Base-by-base conservation (phyloP, 805 yeast genomes). In the Metschnikowia kofuensis region DNA sequence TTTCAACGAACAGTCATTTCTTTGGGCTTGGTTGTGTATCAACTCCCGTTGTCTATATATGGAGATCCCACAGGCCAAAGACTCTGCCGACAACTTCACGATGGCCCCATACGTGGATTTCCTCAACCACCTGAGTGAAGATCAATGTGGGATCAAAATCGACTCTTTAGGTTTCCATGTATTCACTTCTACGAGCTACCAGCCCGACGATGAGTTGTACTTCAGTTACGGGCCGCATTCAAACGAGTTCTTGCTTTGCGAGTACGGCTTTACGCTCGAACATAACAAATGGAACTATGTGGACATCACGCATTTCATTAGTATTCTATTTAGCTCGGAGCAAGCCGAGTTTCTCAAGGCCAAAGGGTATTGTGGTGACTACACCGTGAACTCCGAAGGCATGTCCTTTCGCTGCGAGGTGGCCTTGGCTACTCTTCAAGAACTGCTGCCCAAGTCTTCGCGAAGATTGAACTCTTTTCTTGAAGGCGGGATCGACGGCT, bases 41-140 rank as follows among this genome's bases (percentile, higher is more conserved):
- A 92, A 94, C 63, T 85, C 97, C 1, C 83, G 99, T 68, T 92
- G 98, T 64, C 71, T 92, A 6, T 91, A 89, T 63, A 83, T 85
- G 84, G 76, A 78, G 3, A 66, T 88, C 1, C 83, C 87, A 1
- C 74, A 77, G 41, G 75, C 77, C 34, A 75, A 77, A 48, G 68
- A 72, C 14, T 61, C 62, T 2, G 78, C 70, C 27, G 89, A 85
- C 55, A 85, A 87, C 63, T 84, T 92, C 70, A 89, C 98, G 1
- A 70, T 92, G 80, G 97, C 92, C 0, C 99, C 99, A 0, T 84
- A 74, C 53, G 90, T 91, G 26, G 99, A 92, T 68, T 87, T 88
- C 63, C 69, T 92, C 44, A 94, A 92, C 66, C 98, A 92, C 65
- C 72, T 68, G 29, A 57, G 70, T 35, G 74, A 76, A 6, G 78